A percentile compares a stretch with the other conserved stretches of the same genome.
phyloP scores from a whole-genome alignment of 441 rosid species.

The Erodium trifolium region DNA sequence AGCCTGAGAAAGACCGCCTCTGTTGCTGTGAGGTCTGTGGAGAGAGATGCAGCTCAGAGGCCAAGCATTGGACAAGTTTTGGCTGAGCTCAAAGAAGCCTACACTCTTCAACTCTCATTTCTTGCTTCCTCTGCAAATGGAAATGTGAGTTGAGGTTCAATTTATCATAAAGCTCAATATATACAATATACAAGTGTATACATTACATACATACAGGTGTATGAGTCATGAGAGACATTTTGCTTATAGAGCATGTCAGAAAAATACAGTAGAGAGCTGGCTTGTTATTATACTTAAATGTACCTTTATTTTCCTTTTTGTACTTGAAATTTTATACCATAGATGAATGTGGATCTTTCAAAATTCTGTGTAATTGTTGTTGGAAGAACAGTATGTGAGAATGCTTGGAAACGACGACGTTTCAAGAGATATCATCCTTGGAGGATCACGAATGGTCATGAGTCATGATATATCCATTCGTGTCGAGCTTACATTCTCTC shows the following conservation, averaged over 20 bases:
- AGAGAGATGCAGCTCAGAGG: conserved; percentile 70
- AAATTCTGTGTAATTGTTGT: not conserved
- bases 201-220: not conserved
- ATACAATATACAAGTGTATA: not conserved
- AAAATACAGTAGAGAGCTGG: not conserved
- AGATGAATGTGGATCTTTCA: not conserved
- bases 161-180: not conserved
- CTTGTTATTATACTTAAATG: not conserved
- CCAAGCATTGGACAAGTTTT: conserved; percentile 56
- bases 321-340: no score
- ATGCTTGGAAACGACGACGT: no score
- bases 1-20: conserved; percentile 68
- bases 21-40: conserved; percentile 59
- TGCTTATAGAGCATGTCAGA: not conserved
- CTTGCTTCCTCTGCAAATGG: conserved; percentile 37
- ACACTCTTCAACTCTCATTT: conserved; percentile 61
- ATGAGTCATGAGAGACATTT: not conserved
- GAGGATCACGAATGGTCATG: no score
- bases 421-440: no score
- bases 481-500: not conserved
- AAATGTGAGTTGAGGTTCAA: conserved; percentile 28
- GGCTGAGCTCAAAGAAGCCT: conserved; percentile 70
- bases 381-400: no score
- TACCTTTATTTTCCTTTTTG: no score
- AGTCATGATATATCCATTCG: not conserved